Evolutionary conservation across 805 yeast species (phyloP).

Genomic region (Grigorovia transvaalensis): DNA sequence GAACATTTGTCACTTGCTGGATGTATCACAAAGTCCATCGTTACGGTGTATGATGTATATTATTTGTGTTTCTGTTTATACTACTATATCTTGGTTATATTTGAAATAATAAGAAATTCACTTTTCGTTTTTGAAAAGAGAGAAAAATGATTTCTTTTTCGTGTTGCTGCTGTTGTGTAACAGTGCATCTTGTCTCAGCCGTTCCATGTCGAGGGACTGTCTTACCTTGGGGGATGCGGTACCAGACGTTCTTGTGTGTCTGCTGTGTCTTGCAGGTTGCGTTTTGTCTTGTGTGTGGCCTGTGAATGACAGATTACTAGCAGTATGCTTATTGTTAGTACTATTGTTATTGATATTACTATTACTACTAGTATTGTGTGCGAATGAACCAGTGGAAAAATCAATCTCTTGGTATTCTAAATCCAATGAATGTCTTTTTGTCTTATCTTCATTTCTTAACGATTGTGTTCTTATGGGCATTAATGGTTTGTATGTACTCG

Average conservation of each 20-base stretch:
- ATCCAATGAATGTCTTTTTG: slow-evolving; percentile 18
- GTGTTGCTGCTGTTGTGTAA: not conserved
- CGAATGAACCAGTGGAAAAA: slow-evolving; percentile 6
- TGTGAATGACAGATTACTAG: not conserved
- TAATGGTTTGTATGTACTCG: not conserved
- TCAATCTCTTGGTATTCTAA: slow-evolving; percentile 19
- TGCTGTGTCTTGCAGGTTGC: not conserved
- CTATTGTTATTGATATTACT: no score
- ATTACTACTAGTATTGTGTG: not conserved
- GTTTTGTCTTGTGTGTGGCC: not conserved
- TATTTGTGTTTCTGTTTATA: not conserved
- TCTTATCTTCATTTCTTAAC: slow-evolving; percentile 1
- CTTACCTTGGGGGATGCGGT: slow-evolving; percentile 4
- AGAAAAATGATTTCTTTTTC: slow-evolving; percentile 20
- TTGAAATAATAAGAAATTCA: not conserved
- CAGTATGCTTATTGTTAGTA: no score
- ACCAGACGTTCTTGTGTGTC: slow-evolving; percentile 3
- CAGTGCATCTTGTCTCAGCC: slow-evolving; percentile 10
- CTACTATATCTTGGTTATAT: not conserved
- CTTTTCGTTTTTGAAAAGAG: slow-evolving; percentile 18
- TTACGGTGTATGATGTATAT: not conserved
- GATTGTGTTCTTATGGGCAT: not conserved
- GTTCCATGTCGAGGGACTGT: slow-evolving; percentile 23
- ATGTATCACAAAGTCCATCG: not conserved
- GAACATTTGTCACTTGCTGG: not conserved